phyloP scores from a whole-genome alignment of 139 green algal species.

The Chlamydomonas applanata region DNA sequence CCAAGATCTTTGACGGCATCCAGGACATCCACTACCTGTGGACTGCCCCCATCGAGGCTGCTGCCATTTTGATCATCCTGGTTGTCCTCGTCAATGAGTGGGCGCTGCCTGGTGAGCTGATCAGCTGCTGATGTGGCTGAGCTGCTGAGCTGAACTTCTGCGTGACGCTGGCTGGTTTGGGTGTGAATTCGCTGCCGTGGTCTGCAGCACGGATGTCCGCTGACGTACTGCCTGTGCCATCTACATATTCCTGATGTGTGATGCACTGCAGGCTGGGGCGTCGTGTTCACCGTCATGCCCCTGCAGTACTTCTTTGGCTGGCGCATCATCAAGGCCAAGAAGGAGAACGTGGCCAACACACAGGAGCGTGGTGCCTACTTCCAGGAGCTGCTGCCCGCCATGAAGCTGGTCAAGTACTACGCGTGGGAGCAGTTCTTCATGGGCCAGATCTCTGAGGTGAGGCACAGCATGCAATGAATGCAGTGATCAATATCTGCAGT shows the following conservation, averaged over 20 bases:
- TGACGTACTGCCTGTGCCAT: not conserved
- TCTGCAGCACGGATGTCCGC: not conserved
- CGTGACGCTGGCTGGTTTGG: not conserved
- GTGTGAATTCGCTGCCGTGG: not conserved
- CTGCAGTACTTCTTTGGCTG: conserved; percentile 66
- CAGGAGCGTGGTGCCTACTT: conserved; percentile 35
- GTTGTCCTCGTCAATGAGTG: conserved; percentile 48
- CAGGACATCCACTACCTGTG: conserved; percentile 73
- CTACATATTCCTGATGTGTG: no score
- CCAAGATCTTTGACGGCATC: conserved; percentile 58
- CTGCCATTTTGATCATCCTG: conserved; percentile 57
- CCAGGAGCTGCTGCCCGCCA: conserved; percentile 67
- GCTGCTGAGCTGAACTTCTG: not conserved
- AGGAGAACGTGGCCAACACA: conserved; percentile 39
- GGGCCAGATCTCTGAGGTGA: conserved; percentile 19
- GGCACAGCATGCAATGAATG: not conserved
- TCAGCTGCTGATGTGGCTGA: conserved; percentile 3
- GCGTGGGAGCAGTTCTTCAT: conserved; percentile 67
- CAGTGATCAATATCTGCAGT: no score
- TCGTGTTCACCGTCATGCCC: conserved; percentile 44
- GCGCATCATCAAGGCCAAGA: conserved; percentile 61
- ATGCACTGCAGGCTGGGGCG: conserved; percentile 36
- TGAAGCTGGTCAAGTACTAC: conserved; percentile 69
- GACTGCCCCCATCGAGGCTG: conserved; percentile 57
- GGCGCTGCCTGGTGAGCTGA: conserved; percentile 39